Base-by-base conservation (phyloP, 73 alveolate genomes). In the Paramecium pentaurelia region DNA sequence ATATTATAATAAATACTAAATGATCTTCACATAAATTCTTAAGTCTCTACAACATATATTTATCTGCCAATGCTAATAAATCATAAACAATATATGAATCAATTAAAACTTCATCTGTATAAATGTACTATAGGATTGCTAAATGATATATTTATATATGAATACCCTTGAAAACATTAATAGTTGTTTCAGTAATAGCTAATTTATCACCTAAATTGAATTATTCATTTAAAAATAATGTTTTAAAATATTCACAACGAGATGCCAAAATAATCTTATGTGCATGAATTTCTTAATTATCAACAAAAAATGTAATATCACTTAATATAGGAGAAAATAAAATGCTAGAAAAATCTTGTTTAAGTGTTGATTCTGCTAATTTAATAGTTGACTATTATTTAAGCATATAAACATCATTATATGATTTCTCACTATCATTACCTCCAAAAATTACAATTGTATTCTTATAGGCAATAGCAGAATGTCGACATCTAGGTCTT, bases 401-500 rank as follows among this genome's bases (percentile, higher is more conserved):
- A 3, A 80, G 92, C 59, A 94, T 88, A 59, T 44, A 93, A 18
- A 96, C 93, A 77, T 93, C 97, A 77, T 96, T 96, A 71, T 86
- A 96, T 60, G 96, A 86, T 59, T 89, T 93, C 64, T 96, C 98
- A 70, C 97, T 93, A 89, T 96, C 98, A 90, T 96, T 96, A 10
- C 98, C 98, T 58, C 98, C 98, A 64, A 96, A 96, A 34, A 96
- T 92, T 32, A 73, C 94, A 25, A 96, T 93, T n/a, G 86, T 64
- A 4, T 95, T 96, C 49, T 95, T 93, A 9, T 93, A 92, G 18
- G 94, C 64, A 70, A 88, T 96, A 49, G 98, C 96, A 3, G 97
- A 85, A 71, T 96, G 98, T 18, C 98, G 71, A 83, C 98, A 96
- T 34, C 98, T 58, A 6, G 98, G 97, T 60, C 93, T 64, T 7